Conservation (phyloP, 495 filamentous ascomycete species). For the Xylaria longipes region DNA sequence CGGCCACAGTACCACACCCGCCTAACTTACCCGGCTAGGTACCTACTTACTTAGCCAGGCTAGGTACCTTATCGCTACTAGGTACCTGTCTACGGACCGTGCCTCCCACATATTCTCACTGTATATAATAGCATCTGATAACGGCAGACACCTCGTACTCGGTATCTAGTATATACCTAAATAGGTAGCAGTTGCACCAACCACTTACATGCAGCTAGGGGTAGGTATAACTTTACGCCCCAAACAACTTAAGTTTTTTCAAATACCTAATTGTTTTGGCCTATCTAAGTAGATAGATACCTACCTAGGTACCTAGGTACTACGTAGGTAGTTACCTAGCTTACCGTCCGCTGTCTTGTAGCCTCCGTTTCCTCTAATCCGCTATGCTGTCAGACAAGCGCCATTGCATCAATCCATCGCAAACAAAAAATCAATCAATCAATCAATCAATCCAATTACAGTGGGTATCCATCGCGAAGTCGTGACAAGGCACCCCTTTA, state of each 20-base stretch:
- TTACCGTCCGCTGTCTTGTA: too few relatives aligned
- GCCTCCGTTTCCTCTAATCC: not conserved
- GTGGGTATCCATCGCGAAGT: slow-evolving; percentile 9
- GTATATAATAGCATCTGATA: not conserved
- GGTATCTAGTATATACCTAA: too few relatives aligned
- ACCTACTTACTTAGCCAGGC: too few relatives aligned
- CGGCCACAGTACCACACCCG: not conserved
- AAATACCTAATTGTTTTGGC: too few relatives aligned
- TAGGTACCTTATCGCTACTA: too few relatives aligned
- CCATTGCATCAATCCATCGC: not conserved
- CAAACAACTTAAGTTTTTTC: not conserved
- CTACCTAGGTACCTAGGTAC: too few relatives aligned
- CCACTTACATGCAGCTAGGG: not conserved
- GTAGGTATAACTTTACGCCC: not conserved
- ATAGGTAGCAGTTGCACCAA: not conserved
- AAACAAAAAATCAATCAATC: not conserved
- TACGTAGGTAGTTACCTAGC: too few relatives aligned
- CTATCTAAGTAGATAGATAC: too few relatives aligned
- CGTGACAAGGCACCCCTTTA: not conserved
- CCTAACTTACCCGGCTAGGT: not conserved
- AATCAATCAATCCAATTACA: not conserved
- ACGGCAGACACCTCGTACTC: too few relatives aligned
- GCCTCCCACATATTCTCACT: not conserved
- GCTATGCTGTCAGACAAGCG: not conserved
- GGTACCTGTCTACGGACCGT: not conserved